Percentiles rank a stretch among this genome's conserved stretches.
phyloP scores from a whole-genome alignment of 148 eudicot genomes.

The Pouteria glomerata region DNA sequence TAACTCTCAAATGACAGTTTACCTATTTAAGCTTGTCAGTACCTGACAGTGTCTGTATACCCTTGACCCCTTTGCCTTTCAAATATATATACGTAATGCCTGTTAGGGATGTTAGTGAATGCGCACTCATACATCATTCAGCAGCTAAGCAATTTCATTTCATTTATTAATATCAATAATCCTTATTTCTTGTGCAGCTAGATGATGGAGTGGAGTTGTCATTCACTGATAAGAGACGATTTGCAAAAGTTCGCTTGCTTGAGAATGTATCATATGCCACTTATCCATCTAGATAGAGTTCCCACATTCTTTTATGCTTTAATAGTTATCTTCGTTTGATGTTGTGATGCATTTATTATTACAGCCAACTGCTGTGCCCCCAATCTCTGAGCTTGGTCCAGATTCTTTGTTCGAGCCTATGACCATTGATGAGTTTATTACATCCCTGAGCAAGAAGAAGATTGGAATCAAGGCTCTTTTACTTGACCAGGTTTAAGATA shows the following conservation, averaged over 20 bases:
- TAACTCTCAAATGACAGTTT: too few species aligned
- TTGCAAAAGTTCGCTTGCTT: slow-evolving; percentile 91
- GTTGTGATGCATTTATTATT: background rate
- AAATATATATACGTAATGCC: too few species aligned
- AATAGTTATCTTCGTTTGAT: background rate
- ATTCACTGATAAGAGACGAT: slow-evolving; percentile 96
- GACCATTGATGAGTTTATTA: slow-evolving; percentile 56
- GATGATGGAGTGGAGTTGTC: slow-evolving; percentile 93
- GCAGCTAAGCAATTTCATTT: too few species aligned
- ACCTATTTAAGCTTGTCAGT: too few species aligned
- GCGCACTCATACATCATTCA: too few species aligned
- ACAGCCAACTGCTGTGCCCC: slow-evolving; percentile 76
- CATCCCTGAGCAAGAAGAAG: slow-evolving; percentile 64
- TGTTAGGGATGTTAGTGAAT: too few species aligned
- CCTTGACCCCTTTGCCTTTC: too few species aligned
- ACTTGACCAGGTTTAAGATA: slow-evolving; percentile 82
- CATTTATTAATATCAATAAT: background rate
- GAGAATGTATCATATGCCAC: slow-evolving; percentile 45
- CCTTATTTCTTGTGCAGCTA: slow-evolving; percentile 41
- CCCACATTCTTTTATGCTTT: background rate
- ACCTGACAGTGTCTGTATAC: too few species aligned
- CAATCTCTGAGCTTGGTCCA: slow-evolving; percentile 97
- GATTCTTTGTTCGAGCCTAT: slow-evolving; percentile 83
- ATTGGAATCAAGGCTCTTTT: slow-evolving; percentile 78
- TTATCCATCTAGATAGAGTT: background rate